phyloP scores from a whole-genome alignment of 148 eudicot species.

The Salicornia ramosissima region DNA sequence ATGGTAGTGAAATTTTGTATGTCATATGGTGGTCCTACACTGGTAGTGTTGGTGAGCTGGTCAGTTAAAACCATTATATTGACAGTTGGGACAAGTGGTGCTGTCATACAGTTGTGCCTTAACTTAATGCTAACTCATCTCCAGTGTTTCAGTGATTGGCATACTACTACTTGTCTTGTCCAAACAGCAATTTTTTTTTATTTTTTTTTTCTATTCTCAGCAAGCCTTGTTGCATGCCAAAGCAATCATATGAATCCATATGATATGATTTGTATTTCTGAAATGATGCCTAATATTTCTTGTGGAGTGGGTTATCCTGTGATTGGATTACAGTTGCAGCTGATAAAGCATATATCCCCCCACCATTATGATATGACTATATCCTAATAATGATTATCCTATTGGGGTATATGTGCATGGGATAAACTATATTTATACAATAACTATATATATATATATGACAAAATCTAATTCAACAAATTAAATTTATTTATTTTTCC shows the following conservation, averaged over 20 bases:
- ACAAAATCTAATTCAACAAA: too few relatives aligned
- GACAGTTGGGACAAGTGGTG: conserved; percentile 17
- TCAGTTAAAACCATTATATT: conserved; percentile 16
- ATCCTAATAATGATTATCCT: neutral
- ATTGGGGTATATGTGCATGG: too few relatives aligned
- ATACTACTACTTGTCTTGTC: too few relatives aligned
- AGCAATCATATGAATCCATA: neutral
- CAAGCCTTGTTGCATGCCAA: conserved; percentile 9
- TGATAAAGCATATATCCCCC: neutral
- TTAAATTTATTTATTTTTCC: too few relatives aligned
- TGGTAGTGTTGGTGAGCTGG: too few relatives aligned
- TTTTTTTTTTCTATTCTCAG: too few relatives aligned
- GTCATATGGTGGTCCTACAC: conserved; percentile 3
- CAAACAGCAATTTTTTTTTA: conserved; percentile 1
- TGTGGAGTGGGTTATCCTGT: neutral
- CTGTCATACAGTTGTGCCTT: conserved; percentile 28
- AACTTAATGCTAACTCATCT: conserved; percentile 21
- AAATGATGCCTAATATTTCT: conserved; percentile 16
- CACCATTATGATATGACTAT: neutral
- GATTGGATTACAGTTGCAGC: neutral
- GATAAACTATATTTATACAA: too few relatives aligned
- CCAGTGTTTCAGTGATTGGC: conserved; percentile 21
- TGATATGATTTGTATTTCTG: conserved; percentile 20
- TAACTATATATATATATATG: too few relatives aligned
- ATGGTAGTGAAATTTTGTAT: conserved; percentile 6